Conservation (phyloP, 2,329 filamentous ascomycete species). For the Mariannaea elegans region DNA sequence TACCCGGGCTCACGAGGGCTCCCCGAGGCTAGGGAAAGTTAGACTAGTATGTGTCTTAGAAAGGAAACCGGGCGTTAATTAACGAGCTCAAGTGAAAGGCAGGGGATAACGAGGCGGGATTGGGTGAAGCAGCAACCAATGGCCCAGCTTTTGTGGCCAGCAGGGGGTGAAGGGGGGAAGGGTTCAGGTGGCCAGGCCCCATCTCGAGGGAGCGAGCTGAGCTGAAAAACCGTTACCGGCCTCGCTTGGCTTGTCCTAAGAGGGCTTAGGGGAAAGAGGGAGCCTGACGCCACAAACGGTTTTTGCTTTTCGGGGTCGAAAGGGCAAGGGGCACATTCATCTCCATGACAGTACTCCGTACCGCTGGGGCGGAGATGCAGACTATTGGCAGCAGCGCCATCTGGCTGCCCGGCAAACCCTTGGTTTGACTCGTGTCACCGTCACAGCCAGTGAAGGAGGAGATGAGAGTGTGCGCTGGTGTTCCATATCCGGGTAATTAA, state of each 20-base stretch:
- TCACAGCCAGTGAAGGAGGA: neutral
- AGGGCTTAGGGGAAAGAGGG: conserved; percentile 31
- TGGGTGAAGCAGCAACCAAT: conserved; percentile 17
- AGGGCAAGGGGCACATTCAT: conserved; percentile 17
- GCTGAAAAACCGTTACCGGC: conserved; percentile 41
- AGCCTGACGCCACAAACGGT: conserved; percentile 40
- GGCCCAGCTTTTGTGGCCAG: conserved; percentile 7
- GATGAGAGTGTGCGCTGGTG: neutral
- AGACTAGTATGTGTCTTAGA: no score
- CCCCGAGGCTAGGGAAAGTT: no score
- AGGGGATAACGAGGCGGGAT: conserved; percentile 27
- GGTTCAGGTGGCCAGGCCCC: no score
- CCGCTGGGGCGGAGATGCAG: conserved; percentile 33
- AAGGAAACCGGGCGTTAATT: neutral
- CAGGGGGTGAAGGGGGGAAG: neutral
- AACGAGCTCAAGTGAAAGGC: conserved; percentile 10
- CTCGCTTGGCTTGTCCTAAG: conserved; percentile 32
- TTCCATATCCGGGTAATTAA: conserved; percentile 12
- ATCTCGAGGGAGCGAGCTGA: conserved; percentile 26
- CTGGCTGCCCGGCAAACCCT: conserved; percentile 23
- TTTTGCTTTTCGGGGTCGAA: conserved; percentile 40
- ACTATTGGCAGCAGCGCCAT: conserved; percentile 39
- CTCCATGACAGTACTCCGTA: conserved; percentile 12
- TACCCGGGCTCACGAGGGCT: no score
- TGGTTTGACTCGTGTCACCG: conserved; percentile 16